A percentile compares a stretch with the other conserved stretches of the same genome.
Conservation (phyloP, 768 basidiomycete genomes). For the Obba rivulosa region DNA sequence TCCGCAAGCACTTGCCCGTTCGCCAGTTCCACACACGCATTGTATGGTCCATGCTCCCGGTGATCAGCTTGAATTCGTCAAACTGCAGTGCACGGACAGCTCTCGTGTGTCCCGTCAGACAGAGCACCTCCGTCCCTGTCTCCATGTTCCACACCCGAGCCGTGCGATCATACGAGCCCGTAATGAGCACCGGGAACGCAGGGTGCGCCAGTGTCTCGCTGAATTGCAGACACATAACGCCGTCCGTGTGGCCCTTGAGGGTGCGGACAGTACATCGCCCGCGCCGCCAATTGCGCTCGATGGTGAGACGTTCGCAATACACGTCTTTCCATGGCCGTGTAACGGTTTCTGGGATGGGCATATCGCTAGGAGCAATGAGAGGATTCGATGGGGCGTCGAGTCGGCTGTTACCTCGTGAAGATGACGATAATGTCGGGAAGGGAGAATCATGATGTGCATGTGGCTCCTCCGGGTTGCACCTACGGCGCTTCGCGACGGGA, state of each 20-base stretch:
- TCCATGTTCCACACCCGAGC: constrained; percentile 96
- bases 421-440: constrained; percentile 13
- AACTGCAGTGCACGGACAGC: constrained; percentile 94
- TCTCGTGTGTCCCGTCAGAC: constrained; percentile 84
- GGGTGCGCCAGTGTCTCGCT: constrained; percentile 79
- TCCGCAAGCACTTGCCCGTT: constrained; percentile 80
- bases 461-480: constrained; percentile 9
- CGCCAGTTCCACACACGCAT: constrained; percentile 97
- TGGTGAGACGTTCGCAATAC: constrained; percentile 92
- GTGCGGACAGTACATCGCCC: constrained; percentile 83
- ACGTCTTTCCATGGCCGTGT: constrained; percentile 98
- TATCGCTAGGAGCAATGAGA: constrained; percentile 17
- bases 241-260: constrained; percentile 90
- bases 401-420: constrained; percentile 2
- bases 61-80: constrained; percentile 91
- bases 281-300: constrained; percentile 96
- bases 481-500: constrained; percentile 2
- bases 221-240: constrained; percentile 97
- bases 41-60: constrained; percentile 93
- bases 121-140: constrained; percentile 77
- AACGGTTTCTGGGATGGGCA: constrained; percentile 25
- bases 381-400: constrained; percentile 17
- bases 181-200: constrained; percentile 90
- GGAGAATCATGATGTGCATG: background rate
- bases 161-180: constrained; percentile 95